These are phyloP conservation scores for Solanum sitiens DNA, from an alignment of 257 asterid genomes.

Conservation along the genomic window DNA sequence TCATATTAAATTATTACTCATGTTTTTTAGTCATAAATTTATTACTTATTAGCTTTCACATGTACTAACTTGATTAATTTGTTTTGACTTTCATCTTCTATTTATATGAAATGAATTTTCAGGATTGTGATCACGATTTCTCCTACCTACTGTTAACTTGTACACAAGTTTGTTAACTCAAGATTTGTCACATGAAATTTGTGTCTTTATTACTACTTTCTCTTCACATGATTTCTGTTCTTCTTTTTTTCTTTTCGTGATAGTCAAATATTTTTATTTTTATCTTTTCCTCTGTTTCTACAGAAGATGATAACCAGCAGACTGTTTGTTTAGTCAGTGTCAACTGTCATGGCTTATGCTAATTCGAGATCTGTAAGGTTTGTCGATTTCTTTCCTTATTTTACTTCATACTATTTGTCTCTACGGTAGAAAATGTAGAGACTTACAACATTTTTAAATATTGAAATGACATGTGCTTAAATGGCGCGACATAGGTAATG, in stretches of 20 bases:
- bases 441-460: not conserved
- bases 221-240: conserved; percentile 51
- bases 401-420: not conserved
- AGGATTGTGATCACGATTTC: not conserved
- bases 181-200: conserved; percentile 32
- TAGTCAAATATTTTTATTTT: not conserved
- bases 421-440: not conserved
- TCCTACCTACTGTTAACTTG: not conserved
- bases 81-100: not conserved
- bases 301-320: conserved; percentile 31
- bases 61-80: not conserved
- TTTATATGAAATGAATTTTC: not conserved
- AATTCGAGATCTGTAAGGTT: conserved; percentile 73
- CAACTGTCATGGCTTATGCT: conserved; percentile 37
- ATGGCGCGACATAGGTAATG: not conserved
- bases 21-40: no score
- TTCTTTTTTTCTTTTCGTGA: not conserved
- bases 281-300: not conserved
- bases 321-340: conserved; percentile 8
- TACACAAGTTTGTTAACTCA: not conserved
- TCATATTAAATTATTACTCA: no score
- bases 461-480: not conserved
- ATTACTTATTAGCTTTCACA: not conserved
- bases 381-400: not conserved
- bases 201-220: conserved; percentile 13